Evolutionary conservation across 2,329 filamentous ascomycete genomes (phyloP), one percentile per base, ranked within the genome.

Genomic region (Tolypocladium tundrense): DNA sequence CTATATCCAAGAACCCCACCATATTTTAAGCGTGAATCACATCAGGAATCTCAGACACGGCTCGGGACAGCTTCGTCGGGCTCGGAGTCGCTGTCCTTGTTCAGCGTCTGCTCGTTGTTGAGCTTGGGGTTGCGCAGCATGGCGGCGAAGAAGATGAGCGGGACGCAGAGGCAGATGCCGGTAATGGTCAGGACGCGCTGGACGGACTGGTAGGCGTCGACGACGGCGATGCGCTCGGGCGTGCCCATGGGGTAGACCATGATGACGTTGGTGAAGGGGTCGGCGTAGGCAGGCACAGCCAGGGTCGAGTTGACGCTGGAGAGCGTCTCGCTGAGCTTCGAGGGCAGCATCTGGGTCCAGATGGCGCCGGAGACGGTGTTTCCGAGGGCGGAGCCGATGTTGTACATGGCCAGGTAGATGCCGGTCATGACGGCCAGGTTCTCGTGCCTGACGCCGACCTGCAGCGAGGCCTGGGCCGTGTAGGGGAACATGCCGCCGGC

Each of bases 401-500:
- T 75, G 64, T 73, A 74, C n/a, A 73, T 69, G 0, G 74, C 71
- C 0, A 77, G 63, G 41, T 72, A 74, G 3, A 75, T 65, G 0
- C 71, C 71, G 0, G 71, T 75, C 13, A 75, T 60, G 19, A 75
- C 69, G 5, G 72, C 72, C 0, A 75, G 67, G 42, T 75, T 69
- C 55, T 75, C 71, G 41, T 68, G 66, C 1, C 64, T 66, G 0
- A 72, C 70, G 0, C 71, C 70, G 0, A 73, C 71, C 53, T 75
- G 73, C 33, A 75, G 72, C 1, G 71, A 73, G 0, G 72, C 73
- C 54, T 74, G 72, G 0, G 72, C 72, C 0, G 73, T 71, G 58
- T 74, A 75, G 0, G 73, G 69, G 63, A 85, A 85, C 58, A 86
- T 70, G 2, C 83, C 83, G 10, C 81, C 81, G 0, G 81, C 81